Evolutionary conservation across 23 red algal species (phyloP).

Genomic region (Gracilaria caudata): DNA sequence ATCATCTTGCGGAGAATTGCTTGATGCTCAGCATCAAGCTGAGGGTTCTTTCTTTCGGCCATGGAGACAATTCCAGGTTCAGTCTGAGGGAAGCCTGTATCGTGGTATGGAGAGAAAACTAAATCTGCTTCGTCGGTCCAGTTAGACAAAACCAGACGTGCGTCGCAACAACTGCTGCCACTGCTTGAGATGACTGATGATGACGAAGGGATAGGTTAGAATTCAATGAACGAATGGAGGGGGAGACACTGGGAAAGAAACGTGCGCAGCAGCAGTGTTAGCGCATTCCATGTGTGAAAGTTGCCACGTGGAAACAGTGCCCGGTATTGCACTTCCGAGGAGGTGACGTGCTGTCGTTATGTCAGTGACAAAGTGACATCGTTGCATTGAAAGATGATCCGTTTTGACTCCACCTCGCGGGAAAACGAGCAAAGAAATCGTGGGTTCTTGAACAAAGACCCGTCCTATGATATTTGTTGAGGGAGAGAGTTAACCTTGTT

Average conservation of each 20-base stretch:
- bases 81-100: background rate
- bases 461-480: too few relatives aligned
- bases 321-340: background rate
- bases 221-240: too few relatives aligned
- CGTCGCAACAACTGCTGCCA: too few relatives aligned
- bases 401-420: too few relatives aligned
- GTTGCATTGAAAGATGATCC: background rate
- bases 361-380: background rate
- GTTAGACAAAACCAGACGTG: too few relatives aligned
- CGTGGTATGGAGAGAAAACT: background rate
- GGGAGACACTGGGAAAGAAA: too few relatives aligned
- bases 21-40: constrained; percentile 80
- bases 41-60: constrained; percentile 72
- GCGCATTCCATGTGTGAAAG: background rate
- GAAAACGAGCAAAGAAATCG: too few relatives aligned
- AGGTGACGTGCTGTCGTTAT: background rate
- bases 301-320: background rate
- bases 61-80: constrained; percentile 7
- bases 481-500: too few relatives aligned
- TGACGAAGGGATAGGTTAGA: too few relatives aligned
- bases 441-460: too few relatives aligned
- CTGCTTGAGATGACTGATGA: too few relatives aligned
- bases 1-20: constrained; percentile 80
- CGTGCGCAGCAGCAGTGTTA: background rate
- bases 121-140: too few relatives aligned